Base-by-base conservation (phyloP, 2,329 filamentous ascomycete species). In the Dothiorella sarmentorum region DNA sequence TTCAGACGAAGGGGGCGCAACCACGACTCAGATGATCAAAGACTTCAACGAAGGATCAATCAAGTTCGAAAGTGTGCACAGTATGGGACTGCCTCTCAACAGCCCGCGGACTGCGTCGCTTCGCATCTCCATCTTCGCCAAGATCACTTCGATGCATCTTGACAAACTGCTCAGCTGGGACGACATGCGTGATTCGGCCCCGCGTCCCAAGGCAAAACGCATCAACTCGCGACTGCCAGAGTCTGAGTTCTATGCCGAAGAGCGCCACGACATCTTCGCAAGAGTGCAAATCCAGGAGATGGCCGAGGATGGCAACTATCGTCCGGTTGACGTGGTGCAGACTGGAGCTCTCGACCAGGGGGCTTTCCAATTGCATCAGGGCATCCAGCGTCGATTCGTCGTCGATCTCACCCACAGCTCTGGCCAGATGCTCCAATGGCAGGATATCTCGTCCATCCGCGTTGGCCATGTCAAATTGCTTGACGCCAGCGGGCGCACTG, bases 81-180 rank as follows among this genome's bases (percentile, higher is more conserved):
- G 91, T 73, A 96, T 99, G 91, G 96, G 91, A 70, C 81, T 99
- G 56, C 90, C 92, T 3, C 80, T 96, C 33, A 88, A 87, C 42
- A 89, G 87, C 45, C 84, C 91, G 1, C 84, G 83, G 20, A 87
- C 88, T 45, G 86, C 91, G 1, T 88, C 85, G 22, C 75, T 99
- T 56, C 85, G 94, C 57, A 89, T 96, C 7, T 91, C 91, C 49
- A 89, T 99, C 61, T 97, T 96, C 71, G 92, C 94, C 17, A 88
- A 88, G 68, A 90, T 96, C 33, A 94, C 91, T 1, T 79, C 87
- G 0, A 97, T 97, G 87, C 94, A 99, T 75, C 82, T 99, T 20
- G 94, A 99, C 73, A 97, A 96, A 76, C 81, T 99, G 52, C 83
- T 97, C 11, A 99, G 94, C 75, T 99, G 94, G 94, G 94, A 99